Conservation (phyloP, 305 asterid genomes). For the Fraxinus albicans region DNA sequence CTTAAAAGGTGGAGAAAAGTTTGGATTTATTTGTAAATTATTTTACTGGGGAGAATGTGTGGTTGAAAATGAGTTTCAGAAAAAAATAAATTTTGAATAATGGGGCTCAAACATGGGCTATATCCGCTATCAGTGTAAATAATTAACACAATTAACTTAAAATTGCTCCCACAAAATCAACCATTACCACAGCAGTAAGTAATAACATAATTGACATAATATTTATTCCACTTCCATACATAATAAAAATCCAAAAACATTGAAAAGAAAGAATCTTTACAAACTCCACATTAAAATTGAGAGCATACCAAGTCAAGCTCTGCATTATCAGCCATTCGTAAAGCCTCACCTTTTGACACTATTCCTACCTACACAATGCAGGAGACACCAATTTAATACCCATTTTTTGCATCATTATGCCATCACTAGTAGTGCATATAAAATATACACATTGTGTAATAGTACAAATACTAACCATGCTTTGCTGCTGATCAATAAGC, state of each 20-base stretch:
- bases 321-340: conserved; percentile 88
- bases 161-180: background rate
- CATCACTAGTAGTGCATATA: background rate
- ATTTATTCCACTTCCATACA: background rate
- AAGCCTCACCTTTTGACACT: conserved; percentile 73
- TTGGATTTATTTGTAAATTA: too few relatives aligned
- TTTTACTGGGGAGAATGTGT: background rate
- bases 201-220: background rate
- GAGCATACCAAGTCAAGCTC: conserved; percentile 88
- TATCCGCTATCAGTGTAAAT: background rate
- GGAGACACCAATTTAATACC: conserved; percentile 22
- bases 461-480: conserved; percentile 3
- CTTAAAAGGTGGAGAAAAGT: background rate
- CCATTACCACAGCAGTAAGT: background rate
- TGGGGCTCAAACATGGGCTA: background rate
- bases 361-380: conserved; percentile 66
- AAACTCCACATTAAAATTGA: background rate
- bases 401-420: background rate
- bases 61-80: background rate
- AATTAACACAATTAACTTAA: background rate
- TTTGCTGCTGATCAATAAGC: conserved; percentile 85
- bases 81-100: background rate
- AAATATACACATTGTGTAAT: too few relatives aligned
- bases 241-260: background rate
- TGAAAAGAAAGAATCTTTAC: background rate